These are phyloP conservation scores for Colletotrichum eremochloae DNA, from an alignment of 2,329 filamentous ascomycete species.

Conservation along the genomic window DNA sequence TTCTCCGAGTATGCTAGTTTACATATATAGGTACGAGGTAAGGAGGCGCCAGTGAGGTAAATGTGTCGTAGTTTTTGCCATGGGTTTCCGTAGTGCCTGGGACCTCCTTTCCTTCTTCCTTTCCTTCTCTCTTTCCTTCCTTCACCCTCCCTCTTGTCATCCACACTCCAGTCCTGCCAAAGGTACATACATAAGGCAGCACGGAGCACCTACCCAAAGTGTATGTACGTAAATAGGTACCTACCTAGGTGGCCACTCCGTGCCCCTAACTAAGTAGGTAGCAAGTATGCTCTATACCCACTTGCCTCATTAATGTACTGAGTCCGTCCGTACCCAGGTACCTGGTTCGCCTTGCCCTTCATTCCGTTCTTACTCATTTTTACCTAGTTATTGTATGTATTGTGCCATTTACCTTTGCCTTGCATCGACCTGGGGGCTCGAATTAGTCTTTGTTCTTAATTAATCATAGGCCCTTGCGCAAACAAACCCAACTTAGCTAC, in stretches of 20 bases:
- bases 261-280: too few relatives aligned
- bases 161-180: neutral
- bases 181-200: neutral
- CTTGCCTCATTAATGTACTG: too few relatives aligned
- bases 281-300: too few relatives aligned
- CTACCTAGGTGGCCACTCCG: too few relatives aligned
- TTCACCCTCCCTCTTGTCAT: too few relatives aligned
- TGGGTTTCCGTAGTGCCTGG: neutral
- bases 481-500: neutral
- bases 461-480: neutral
- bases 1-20: neutral
- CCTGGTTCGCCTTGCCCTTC: too few relatives aligned
- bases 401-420: neutral
- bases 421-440: neutral
- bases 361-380: too few relatives aligned
- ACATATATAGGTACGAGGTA: too few relatives aligned
- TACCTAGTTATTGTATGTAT: neutral
- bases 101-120: neutral
- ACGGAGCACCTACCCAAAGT: neutral
- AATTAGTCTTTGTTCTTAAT: constrained; percentile 4
- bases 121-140: too few relatives aligned
- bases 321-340: too few relatives aligned
- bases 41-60: neutral
- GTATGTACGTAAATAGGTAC: neutral
- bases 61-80: neutral